Percentiles rank a stretch among this genome's conserved stretches.
phyloP scores from a whole-genome alignment of 345 rosid genomes.

The Moricandia moricandioides region DNA sequence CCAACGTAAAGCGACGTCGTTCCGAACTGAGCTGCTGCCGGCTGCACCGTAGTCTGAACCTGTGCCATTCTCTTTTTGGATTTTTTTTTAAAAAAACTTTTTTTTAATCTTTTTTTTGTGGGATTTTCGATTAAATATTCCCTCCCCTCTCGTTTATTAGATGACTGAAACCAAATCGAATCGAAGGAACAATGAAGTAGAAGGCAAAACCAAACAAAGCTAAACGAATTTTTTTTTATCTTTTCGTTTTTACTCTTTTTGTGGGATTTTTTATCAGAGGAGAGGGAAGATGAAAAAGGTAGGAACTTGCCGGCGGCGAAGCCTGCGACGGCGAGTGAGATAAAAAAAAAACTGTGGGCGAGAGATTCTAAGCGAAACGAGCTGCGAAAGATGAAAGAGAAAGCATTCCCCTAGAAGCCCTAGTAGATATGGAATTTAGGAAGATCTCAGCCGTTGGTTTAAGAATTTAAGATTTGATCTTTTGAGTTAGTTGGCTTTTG shows the following conservation, averaged over 20 bases:
- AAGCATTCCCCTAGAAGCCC: not conserved
- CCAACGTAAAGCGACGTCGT: constrained; percentile 91
- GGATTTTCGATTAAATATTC: constrained; percentile 45
- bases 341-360: constrained; percentile 4
- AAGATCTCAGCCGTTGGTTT: constrained; percentile 32
- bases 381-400: constrained; percentile 9
- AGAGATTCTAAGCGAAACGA: constrained; percentile 14
- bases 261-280: constrained; percentile 30
- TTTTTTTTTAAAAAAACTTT: constrained; percentile 10
- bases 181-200: not conserved
- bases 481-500: not conserved
- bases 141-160: constrained; percentile 77
- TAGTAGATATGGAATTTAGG: not conserved
- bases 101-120: constrained; percentile 3
- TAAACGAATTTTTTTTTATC: not conserved
- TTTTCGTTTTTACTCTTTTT: constrained; percentile 20
- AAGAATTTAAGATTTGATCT: not conserved
- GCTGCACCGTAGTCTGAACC: constrained; percentile 26
- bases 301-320: constrained; percentile 49
- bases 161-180: constrained; percentile 22
- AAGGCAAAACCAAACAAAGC: not conserved
- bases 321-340: constrained; percentile 50
- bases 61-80: constrained; percentile 50
- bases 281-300: constrained; percentile 52
- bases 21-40: constrained; percentile 38